A percentile compares a stretch with the other conserved stretches of the same genome.
Evolutionary conservation across 768 basidiomycete genomes (phyloP).

Genomic region (Lenzites betulinus): DNA sequence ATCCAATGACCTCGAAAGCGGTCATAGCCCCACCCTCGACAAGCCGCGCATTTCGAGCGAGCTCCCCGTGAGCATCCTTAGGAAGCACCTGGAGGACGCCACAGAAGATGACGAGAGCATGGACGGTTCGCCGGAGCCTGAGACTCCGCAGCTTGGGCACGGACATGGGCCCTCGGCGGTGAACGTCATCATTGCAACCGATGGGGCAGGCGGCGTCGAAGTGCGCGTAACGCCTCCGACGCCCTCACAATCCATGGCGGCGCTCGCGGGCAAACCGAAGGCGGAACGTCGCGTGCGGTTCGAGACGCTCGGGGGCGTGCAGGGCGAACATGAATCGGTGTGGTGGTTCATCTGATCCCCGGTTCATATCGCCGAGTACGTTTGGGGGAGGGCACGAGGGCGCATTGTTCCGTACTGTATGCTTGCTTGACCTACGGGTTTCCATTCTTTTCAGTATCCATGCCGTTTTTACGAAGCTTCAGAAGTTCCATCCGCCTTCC

Average conservation of each 20-base stretch:
- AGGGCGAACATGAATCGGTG: constrained; percentile 13
- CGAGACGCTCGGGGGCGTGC: constrained; percentile 6
- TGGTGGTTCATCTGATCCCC: constrained; percentile 19
- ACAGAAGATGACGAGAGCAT: neutral
- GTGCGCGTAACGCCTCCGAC: constrained; percentile 26
- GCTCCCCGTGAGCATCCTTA: constrained; percentile 4
- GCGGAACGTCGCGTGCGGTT: constrained; percentile 9
- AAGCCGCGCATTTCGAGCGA: neutral
- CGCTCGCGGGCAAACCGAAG: neutral
- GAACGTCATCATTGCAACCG: constrained; percentile 18
- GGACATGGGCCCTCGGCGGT: constrained; percentile 8
- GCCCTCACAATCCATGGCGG: constrained; percentile 11
- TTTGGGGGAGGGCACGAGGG: neutral
- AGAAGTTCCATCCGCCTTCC: no score
- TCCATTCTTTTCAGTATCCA: neutral
- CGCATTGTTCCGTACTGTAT: neutral
- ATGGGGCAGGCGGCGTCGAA: constrained; percentile 11
- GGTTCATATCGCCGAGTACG: neutral
- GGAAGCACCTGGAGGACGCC: neutral
- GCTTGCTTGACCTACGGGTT: neutral
- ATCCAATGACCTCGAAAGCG: constrained; percentile 11
- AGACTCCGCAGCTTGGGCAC: constrained; percentile 4
- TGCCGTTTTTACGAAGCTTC: neutral
- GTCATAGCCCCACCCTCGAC: neutral
- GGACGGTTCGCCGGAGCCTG: neutral